Conservation (phyloP, 495 filamentous ascomycete species). For the Penicillium atrosanguineum region DNA sequence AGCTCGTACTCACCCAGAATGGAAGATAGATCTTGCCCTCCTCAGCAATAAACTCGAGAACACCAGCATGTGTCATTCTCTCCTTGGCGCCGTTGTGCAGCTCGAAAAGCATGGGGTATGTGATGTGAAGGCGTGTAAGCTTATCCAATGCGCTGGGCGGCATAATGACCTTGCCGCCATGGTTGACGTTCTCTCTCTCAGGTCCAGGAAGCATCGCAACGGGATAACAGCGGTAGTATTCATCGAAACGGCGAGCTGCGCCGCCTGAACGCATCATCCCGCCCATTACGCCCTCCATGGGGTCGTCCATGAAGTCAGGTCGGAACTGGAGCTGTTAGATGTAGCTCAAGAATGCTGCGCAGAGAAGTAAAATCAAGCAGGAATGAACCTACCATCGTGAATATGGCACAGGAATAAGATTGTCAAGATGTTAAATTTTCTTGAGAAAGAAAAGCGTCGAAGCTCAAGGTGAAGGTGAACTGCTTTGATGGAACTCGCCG, state of each 20-base stretch:
- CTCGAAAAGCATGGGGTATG: conserved; percentile 97
- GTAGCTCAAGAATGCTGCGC: not conserved
- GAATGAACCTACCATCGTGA: conserved; percentile 26
- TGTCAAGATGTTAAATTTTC: not conserved
- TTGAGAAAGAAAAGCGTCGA: not conserved
- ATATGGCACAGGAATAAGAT: not conserved
- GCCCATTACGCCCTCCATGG: conserved; percentile 51
- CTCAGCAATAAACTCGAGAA: conserved; percentile 95
- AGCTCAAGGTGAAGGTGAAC: conserved; percentile 3
- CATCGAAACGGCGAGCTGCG: conserved; percentile 76
- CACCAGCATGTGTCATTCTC: conserved; percentile 83
- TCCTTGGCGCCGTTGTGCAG: conserved; percentile 80
- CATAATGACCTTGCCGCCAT: conserved; percentile 95
- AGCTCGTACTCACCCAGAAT: conserved; percentile 70
- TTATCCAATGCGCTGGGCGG: conserved; percentile 94
- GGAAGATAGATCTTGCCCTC: conserved; percentile 96
- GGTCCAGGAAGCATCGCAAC: conserved; percentile 90
- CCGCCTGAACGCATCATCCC: conserved; percentile 41
- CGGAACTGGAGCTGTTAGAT: conserved; percentile 46
- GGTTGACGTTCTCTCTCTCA: conserved; percentile 86
- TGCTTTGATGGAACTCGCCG: conserved; percentile 5
- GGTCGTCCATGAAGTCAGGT: conserved; percentile 54
- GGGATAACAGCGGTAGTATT: conserved; percentile 96
- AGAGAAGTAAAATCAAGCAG: not conserved
- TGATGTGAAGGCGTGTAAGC: conserved; percentile 91